These are phyloP conservation scores for Macadamia integrifolia DNA, from an alignment of 164 flowering plant genomes.

Conservation along the genomic window DNA sequence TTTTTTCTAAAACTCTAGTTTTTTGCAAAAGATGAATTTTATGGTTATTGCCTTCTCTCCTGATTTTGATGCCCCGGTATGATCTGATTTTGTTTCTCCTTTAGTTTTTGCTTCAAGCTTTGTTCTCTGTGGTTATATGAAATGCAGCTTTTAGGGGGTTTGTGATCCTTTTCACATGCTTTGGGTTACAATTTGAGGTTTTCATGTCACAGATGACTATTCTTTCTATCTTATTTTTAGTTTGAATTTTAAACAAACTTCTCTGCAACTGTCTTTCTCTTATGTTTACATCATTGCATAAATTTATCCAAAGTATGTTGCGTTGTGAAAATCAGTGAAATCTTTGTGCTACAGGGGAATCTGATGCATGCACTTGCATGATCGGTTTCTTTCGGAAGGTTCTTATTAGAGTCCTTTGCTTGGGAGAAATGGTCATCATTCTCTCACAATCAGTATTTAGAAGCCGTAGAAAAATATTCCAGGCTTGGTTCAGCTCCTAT, in stretches of 20 bases:
- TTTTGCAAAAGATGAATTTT: background rate
- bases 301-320: background rate
- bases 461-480: slow-evolving; percentile 66
- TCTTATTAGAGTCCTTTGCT: slow-evolving; percentile 55
- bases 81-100: background rate
- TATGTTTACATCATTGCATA: too few species aligned
- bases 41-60: too few species aligned
- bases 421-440: slow-evolving; percentile 92
- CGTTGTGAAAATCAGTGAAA: slow-evolving; percentile 1
- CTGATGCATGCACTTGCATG: slow-evolving; percentile 40
- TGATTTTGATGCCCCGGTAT: too few species aligned
- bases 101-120: background rate
- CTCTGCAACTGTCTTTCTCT: background rate
- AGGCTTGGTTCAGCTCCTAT: slow-evolving; percentile 61
- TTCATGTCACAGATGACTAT: background rate
- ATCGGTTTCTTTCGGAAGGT: slow-evolving; percentile 83
- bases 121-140: background rate
- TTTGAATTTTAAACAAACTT: background rate
- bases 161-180: background rate
- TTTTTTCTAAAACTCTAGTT: too few species aligned
- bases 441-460: slow-evolving; percentile 65
- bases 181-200: background rate
- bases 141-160: slow-evolving; percentile 6
- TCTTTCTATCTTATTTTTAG: background rate
- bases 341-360: slow-evolving; percentile 40